phyloP scores from a whole-genome alignment of 2,329 filamentous ascomycete genomes.

The Clarireedia homoeocarpa region DNA sequence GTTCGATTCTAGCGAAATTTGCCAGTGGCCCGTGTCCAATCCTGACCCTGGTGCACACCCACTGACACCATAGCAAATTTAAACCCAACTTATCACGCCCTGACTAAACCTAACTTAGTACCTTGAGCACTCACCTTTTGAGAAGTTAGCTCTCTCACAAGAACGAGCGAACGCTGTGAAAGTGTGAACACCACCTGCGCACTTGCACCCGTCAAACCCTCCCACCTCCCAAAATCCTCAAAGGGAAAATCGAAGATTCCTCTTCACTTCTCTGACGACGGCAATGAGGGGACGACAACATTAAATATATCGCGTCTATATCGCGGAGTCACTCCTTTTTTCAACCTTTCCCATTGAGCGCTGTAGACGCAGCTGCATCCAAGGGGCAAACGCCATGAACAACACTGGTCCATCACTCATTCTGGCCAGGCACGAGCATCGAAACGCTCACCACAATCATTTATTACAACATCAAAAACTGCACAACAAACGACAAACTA shows the following conservation, averaged over 20 bases:
- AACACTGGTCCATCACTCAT: constrained; percentile 29
- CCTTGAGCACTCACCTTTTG: not conserved
- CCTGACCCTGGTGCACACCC: not conserved
- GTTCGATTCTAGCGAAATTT: constrained; percentile 7
- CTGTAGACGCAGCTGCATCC: constrained; percentile 27
- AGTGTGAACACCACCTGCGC: not conserved
- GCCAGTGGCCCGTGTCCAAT: constrained; percentile 2
- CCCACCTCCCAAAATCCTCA: not conserved
- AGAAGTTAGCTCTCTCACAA: not conserved
- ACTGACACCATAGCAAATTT: not conserved
- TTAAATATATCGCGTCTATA: constrained; percentile 7
- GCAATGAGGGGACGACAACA: constrained; percentile 9
- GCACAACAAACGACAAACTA: constrained; percentile 12
- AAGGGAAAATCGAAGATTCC: not conserved
- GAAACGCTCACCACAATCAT: constrained; percentile 26
- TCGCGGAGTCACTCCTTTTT: constrained; percentile 8
- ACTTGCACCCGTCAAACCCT: not conserved
- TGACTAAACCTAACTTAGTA: not conserved
- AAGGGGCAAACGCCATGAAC: constrained; percentile 21
- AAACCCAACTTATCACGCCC: not conserved
- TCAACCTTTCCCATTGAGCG: constrained; percentile 14
- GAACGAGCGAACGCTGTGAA: not conserved
- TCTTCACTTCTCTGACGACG: constrained; percentile 1
- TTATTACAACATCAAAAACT: constrained; percentile 21
- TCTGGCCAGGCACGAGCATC: constrained; percentile 25